Conservation (phyloP, 2,329 filamentous ascomycete species). For the Aureobasidium lini region DNA sequence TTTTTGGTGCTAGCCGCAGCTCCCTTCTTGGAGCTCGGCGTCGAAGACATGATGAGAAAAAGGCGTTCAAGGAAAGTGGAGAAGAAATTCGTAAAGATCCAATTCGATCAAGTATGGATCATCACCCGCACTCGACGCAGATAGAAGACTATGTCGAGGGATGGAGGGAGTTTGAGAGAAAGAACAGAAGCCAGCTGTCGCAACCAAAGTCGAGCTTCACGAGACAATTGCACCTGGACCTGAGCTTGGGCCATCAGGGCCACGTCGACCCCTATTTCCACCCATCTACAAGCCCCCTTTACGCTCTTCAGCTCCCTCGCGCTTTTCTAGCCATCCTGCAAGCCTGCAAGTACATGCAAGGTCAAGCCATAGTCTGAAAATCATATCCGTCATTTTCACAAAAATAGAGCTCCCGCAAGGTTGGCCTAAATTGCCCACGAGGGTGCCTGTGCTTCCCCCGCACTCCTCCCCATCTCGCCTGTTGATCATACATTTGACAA, state of each 20-base stretch:
- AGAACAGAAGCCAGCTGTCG: neutral
- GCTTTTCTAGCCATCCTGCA: neutral
- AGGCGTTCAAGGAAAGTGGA: neutral
- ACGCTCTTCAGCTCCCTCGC: neutral
- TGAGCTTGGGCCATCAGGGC: neutral
- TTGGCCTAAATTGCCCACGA: conserved; percentile 2
- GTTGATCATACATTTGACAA: conserved; percentile 10
- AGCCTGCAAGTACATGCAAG: neutral
- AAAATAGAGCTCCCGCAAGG: neutral
- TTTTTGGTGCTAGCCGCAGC: conserved; percentile 14
- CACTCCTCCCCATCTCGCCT: neutral
- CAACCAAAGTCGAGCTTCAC: neutral
- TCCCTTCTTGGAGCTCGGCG: conserved; percentile 14
- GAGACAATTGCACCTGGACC: neutral
- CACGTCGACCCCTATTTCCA: neutral
- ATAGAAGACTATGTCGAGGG: neutral
- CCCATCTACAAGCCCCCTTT: neutral
- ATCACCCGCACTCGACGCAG: neutral
- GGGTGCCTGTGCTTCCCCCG: conserved; percentile 5
- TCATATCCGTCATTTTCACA: neutral
- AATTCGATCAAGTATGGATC: neutral
- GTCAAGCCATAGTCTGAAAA: neutral
- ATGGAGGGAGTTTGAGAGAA: neutral
- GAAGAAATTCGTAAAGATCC: neutral
- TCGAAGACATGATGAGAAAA: conserved; percentile 4